A percentile compares a stretch with the other conserved stretches of the same genome.
Conservation (phyloP, 2,329 filamentous ascomycete species). For the Pseudogymnoascus verrucosus region DNA sequence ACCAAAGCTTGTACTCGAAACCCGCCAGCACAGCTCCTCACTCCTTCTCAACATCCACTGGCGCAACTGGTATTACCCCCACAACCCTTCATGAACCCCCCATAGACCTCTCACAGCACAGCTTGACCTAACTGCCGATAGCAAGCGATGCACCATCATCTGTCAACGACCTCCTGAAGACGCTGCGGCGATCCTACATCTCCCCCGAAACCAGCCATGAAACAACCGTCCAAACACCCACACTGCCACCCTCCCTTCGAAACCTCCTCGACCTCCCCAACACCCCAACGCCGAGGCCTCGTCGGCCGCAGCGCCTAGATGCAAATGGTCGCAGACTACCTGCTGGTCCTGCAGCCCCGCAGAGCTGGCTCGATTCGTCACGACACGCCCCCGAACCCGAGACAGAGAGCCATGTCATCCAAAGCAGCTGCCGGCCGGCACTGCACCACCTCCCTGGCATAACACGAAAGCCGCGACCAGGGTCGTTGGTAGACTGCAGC, state of each 20-base stretch:
- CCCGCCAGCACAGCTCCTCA: constrained; percentile 47
- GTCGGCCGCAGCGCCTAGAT: constrained; percentile 32
- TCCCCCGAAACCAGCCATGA: constrained; percentile 26
- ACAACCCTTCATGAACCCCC: not conserved
- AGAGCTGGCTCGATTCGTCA: constrained; percentile 44
- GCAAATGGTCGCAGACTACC: constrained; percentile 43
- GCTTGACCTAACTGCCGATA: constrained; percentile 11
- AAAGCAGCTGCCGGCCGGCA: constrained; percentile 21
- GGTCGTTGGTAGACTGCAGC: constrained; percentile 40
- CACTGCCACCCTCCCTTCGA: constrained; percentile 50
- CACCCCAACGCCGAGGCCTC: constrained; percentile 43
- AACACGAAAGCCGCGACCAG: constrained; percentile 30
- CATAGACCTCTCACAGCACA: not conserved
- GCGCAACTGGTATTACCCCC: constrained; percentile 23
- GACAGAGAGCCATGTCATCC: constrained; percentile 10
- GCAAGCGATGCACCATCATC: constrained; percentile 29
- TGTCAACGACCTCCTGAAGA: constrained; percentile 54
- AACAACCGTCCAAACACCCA: constrained; percentile 32
- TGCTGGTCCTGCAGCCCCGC: constrained; percentile 51
- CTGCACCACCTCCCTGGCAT: constrained; percentile 32
- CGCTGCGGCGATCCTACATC: constrained; percentile 42
- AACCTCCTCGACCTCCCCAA: constrained; percentile 53
- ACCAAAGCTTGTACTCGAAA: constrained; percentile 48
- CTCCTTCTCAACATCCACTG: constrained; percentile 35
- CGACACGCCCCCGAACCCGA: constrained; percentile 20